Evolutionary conservation across 2,329 filamentous ascomycete species (phyloP), one percentile per base, ranked within the genome.

Genomic region (Celoporthe dispersa): DNA sequence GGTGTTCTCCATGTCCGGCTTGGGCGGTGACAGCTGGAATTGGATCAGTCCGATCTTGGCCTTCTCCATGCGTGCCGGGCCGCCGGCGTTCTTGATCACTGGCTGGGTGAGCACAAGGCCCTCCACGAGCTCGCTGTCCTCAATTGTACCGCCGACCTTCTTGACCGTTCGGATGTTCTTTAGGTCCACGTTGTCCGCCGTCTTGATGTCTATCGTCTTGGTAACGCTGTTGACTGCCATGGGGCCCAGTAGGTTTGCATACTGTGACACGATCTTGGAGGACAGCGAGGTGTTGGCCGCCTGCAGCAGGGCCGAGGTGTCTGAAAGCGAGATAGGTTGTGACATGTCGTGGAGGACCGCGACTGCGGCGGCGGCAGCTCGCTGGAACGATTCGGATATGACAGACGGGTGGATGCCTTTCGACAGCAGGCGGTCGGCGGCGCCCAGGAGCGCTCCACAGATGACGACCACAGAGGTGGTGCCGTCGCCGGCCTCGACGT

Each of bases 1-100:
- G 79, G 97, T 96, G 84, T 99, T 99, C 85, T 99, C 96, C 96
- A 99, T 99, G 90, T 99, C 96, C 75, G 96, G 96, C 84, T 99
- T 99, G 1, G 96, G 96, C 62, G 96, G 95, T 82, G 94, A 97
- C 76, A 99, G 90, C 83, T 99, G 96, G 88, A 99, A 99, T 81
- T 99, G 96, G 75, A 99, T 98, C 72, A 99, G 86, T 74, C 92
- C 96, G 83, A 99, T 99, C 84, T 87, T 92, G 73, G 96, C 96
- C 88, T 99, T 99, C 83, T 99, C 96, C 86, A 98, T 97, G 78
- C 94, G 89, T 75, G 90, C 88, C 67, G 96, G 95, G 7, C 96
- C 96, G 77, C 94, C 93, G 39, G 93, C 94, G 79, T 91, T 94
- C 88, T 99, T 99, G 78, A 98, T 88, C 57, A 97, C 94, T 41